Conservation (phyloP, 345 rosid species). For the Barbarea vulgaris region DNA sequence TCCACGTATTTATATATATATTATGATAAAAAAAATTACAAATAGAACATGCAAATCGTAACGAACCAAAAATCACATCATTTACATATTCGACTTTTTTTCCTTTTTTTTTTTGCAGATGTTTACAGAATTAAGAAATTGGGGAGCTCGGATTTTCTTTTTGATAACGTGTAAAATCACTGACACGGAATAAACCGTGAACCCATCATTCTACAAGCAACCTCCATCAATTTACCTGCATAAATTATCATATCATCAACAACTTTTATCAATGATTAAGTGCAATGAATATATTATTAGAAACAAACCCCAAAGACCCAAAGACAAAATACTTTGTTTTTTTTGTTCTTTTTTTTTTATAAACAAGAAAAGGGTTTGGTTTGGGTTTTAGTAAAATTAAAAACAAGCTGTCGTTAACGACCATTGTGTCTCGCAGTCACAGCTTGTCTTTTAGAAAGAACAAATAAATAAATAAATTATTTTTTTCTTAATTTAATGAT, state of each 20-base stretch:
- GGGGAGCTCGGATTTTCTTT: constrained; percentile 25
- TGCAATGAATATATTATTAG: constrained; percentile 12
- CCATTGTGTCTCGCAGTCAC: constrained; percentile 53
- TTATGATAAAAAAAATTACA: constrained; percentile 22
- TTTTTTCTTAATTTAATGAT: constrained; percentile 1
- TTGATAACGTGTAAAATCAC: constrained; percentile 43
- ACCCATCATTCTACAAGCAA: constrained; percentile 77
- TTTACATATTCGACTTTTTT: constrained; percentile 39
- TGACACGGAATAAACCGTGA: constrained; percentile 66
- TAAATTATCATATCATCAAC: constrained; percentile 4
- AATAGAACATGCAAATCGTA: constrained; percentile 30
- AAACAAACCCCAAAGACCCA: neutral
- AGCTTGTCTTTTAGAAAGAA: constrained; percentile 43
- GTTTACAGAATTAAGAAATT: constrained; percentile 46
- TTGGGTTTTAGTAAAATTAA: constrained; percentile 33
- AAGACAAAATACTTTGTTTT: neutral
- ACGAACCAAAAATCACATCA: constrained; percentile 44
- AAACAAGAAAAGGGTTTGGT: constrained; percentile 16
- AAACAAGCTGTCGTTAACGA: constrained; percentile 40
- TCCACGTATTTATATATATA: constrained; percentile 34
- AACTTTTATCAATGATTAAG: neutral
- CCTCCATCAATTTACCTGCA: constrained; percentile 90
- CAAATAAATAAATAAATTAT: neutral
- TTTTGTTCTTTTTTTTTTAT: neutral
- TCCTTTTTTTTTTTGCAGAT: neutral